Conservation (phyloP, 441 rosid genomes). For the Gossypium davidsonii region DNA sequence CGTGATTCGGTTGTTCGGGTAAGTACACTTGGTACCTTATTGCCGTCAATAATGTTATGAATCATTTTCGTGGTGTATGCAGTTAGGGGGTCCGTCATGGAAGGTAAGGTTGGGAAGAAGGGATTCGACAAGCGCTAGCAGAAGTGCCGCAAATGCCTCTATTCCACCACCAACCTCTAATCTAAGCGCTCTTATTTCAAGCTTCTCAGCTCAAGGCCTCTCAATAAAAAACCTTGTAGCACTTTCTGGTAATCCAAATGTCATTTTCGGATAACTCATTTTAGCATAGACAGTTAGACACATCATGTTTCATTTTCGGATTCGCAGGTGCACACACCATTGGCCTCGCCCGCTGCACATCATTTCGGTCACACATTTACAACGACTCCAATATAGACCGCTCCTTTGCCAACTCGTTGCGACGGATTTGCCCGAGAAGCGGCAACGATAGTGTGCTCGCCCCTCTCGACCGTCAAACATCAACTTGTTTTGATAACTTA, state of each 20-base stretch:
- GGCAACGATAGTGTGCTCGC: constrained; percentile 20
- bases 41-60: not conserved
- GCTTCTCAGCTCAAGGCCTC: constrained; percentile 26
- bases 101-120: constrained; percentile 25
- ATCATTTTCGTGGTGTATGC: constrained; percentile 9
- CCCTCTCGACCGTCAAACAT: constrained; percentile 12
- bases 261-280: not conserved
- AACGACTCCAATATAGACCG: constrained; percentile 16
- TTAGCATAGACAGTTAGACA: not conserved
- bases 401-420: constrained; percentile 15
- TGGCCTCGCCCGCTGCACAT: constrained; percentile 17
- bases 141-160: constrained; percentile 17
- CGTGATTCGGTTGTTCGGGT: constrained; percentile 30
- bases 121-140: constrained; percentile 27
- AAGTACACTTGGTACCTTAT: not conserved
- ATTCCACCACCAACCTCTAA: constrained; percentile 24
- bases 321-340: constrained; percentile 18
- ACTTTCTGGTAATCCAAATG: constrained; percentile 24
- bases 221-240: constrained; percentile 22
- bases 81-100: constrained; percentile 36
- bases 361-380: constrained; percentile 14
- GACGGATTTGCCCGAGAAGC: not conserved
- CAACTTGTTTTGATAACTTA: constrained; percentile 11
- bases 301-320: not conserved
- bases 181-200: constrained; percentile 26